phyloP scores from a whole-genome alignment of 768 basidiomycete species.

The Serpula lacrymans region DNA sequence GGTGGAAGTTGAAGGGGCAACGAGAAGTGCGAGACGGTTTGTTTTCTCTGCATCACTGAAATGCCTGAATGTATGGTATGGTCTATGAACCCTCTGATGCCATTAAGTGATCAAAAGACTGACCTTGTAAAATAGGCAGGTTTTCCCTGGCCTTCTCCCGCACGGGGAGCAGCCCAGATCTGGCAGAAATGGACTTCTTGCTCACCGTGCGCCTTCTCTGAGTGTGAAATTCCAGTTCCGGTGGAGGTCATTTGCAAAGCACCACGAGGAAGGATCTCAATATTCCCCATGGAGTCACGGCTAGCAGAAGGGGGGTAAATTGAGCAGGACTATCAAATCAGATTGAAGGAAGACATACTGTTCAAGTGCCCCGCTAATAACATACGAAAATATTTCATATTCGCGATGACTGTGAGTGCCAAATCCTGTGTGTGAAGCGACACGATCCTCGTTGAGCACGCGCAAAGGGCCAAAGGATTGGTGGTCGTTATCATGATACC shows the following conservation, averaged over 20 bases:
- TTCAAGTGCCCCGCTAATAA: constrained; percentile 74
- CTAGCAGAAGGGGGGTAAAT: constrained; percentile 36
- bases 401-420: constrained; percentile 81
- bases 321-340: constrained; percentile 1
- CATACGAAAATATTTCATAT: constrained; percentile 91
- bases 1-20: constrained; percentile 63
- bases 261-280: constrained; percentile 84
- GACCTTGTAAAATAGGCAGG: constrained; percentile 86
- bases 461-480: constrained; percentile 71
- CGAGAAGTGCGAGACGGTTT: constrained; percentile 67
- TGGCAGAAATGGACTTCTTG: constrained; percentile 59
- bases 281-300: constrained; percentile 89
- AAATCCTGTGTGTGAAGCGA: constrained; percentile 72
- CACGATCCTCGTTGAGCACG: constrained; percentile 94
- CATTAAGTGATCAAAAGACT: constrained; percentile 5
- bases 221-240: constrained; percentile 89
- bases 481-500: constrained; percentile 59
- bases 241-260: constrained; percentile 90
- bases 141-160: constrained; percentile 17
- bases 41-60: constrained; percentile 82
- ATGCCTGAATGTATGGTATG: constrained; percentile 37
- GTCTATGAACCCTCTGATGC: not conserved
- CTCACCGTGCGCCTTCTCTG: constrained; percentile 55
- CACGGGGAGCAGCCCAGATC: constrained; percentile 60
- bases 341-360: constrained; percentile 50